Evolutionary conservation across 2,329 filamentous ascomycete genomes (phyloP).

Genomic region (Fonsecaea monophora): DNA sequence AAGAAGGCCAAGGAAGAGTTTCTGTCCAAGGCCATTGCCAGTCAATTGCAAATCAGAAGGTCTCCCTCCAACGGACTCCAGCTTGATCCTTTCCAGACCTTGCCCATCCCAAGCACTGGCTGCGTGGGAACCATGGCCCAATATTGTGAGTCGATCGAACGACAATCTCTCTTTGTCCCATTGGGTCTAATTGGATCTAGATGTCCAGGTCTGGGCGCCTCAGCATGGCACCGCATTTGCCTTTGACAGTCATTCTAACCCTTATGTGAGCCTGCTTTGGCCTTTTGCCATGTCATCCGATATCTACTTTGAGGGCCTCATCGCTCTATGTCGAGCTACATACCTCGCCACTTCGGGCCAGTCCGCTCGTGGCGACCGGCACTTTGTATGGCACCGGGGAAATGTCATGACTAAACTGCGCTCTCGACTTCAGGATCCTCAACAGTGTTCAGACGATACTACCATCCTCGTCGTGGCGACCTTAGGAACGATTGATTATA

Average conservation of each 20-base stretch:
- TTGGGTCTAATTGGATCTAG: constrained; percentile 17
- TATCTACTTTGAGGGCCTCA: constrained; percentile 26
- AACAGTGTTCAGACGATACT: constrained; percentile 26
- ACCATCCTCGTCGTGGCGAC: constrained; percentile 29
- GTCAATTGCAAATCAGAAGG: constrained; percentile 18
- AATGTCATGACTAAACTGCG: constrained; percentile 29
- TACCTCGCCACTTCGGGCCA: constrained; percentile 19
- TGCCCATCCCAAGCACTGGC: constrained; percentile 24
- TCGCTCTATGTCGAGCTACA: constrained; percentile 28
- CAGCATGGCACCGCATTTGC: constrained; percentile 30
- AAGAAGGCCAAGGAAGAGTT: constrained; percentile 14
- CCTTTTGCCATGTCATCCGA: constrained; percentile 26
- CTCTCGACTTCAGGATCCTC: constrained; percentile 17
- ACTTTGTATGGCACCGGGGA: constrained; percentile 20
- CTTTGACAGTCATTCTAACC: constrained; percentile 28
- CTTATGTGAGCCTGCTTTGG: constrained; percentile 30
- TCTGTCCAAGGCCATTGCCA: constrained; percentile 17
- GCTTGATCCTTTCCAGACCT: constrained; percentile 28
- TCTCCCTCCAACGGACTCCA: constrained; percentile 22
- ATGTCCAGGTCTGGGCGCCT: constrained; percentile 30
- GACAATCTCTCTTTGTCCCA: neutral
- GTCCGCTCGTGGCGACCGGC: constrained; percentile 13
- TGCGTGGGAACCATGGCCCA: constrained; percentile 24
- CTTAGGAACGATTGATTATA: constrained; percentile 30
- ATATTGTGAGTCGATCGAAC: constrained; percentile 20